Conservation (phyloP, 495 filamentous ascomycete species). For the Penicillium canescens region DNA sequence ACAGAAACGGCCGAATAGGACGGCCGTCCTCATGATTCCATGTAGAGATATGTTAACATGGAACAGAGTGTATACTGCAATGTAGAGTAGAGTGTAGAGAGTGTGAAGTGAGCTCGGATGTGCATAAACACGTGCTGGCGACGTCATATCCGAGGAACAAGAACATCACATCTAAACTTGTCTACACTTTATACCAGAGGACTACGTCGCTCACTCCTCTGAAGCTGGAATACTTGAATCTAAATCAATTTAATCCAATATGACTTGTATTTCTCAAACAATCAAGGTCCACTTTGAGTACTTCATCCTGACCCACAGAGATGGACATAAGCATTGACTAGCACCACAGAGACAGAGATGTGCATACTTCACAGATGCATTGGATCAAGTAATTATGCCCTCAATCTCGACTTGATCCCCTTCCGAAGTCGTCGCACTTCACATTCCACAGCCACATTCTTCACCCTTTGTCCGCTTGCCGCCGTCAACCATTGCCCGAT, state of each 20-base stretch:
- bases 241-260: too few relatives aligned
- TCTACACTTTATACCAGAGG: too few relatives aligned
- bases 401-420: background rate
- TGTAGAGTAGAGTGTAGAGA: background rate
- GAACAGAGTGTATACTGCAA: background rate
- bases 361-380: too few relatives aligned
- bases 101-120: background rate
- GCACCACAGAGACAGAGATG: too few relatives aligned
- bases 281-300: too few relatives aligned
- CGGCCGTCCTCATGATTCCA: slow-evolving; percentile 56
- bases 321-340: too few relatives aligned
- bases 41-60: slow-evolving; percentile 6
- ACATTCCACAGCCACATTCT: slow-evolving; percentile 16
- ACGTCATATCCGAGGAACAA: slow-evolving; percentile 6
- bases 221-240: too few relatives aligned
- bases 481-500: background rate
- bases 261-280: too few relatives aligned
- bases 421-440: background rate
- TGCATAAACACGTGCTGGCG: slow-evolving; percentile 10
- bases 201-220: too few relatives aligned
- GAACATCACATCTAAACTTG: too few relatives aligned
- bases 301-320: too few relatives aligned
- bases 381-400: too few relatives aligned
- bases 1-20: slow-evolving; percentile 56
- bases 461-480: slow-evolving; percentile 7